These are phyloP conservation scores for Colletotrichum tropicale DNA, from an alignment of 2,329 filamentous ascomycete genomes.

Conservation along the genomic window DNA sequence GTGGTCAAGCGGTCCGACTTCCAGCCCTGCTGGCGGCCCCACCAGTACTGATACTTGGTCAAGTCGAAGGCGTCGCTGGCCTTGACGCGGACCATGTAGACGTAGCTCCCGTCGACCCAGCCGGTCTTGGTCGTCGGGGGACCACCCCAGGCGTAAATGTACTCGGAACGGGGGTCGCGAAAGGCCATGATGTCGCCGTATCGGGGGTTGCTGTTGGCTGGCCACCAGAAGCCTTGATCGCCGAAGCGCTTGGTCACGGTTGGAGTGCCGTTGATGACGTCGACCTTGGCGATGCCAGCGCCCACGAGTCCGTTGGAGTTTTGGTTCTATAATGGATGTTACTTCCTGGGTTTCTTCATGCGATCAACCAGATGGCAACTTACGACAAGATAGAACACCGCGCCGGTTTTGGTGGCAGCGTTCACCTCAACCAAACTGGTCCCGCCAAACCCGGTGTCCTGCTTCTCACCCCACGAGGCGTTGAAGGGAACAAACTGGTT, in stretches of 20 bases:
- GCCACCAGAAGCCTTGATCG: constrained; percentile 40
- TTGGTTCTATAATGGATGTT: not conserved
- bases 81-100: constrained; percentile 40
- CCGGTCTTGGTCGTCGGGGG: constrained; percentile 34
- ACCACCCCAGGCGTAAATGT: constrained; percentile 42
- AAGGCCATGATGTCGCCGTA: constrained; percentile 44
- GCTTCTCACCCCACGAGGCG: constrained; percentile 39
- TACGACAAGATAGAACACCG: constrained; percentile 41
- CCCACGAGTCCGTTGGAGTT: constrained; percentile 37
- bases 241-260: constrained; percentile 38
- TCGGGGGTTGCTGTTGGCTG: constrained; percentile 29
- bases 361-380: not conserved
- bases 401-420: constrained; percentile 27
- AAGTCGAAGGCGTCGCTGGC: constrained; percentile 39
- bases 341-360: not conserved
- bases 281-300: constrained; percentile 38
- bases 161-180: constrained; percentile 39
- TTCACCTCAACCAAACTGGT: constrained; percentile 42
- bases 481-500: constrained; percentile 40
- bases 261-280: constrained; percentile 34
- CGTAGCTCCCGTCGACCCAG: constrained; percentile 29
- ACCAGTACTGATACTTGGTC: constrained; percentile 43
- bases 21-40: constrained; percentile 41
- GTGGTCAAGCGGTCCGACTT: constrained; percentile 30
- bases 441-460: constrained; percentile 39